Percentiles rank a stretch among this genome's conserved stretches.
phyloP scores from a whole-genome alignment of 1,284 basidiomycete genomes.

The Tilletia caries region DNA sequence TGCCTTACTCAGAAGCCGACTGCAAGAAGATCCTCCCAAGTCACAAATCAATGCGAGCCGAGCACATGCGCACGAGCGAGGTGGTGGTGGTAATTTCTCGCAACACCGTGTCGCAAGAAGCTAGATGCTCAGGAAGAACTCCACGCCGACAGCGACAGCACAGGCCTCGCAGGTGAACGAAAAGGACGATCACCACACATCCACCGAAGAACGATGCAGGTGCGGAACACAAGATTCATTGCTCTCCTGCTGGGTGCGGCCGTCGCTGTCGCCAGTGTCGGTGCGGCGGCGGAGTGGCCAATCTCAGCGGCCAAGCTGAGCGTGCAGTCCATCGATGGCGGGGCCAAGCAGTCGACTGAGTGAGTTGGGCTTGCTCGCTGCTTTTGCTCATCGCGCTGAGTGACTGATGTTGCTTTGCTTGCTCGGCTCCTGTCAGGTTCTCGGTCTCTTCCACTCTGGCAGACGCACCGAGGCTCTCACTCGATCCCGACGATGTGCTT shows the following conservation, averaged over 20 bases:
- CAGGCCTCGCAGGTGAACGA: background rate
- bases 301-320: slow-evolving; percentile 10
- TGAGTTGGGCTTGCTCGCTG: background rate
- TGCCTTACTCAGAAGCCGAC: too few species aligned
- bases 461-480: slow-evolving; percentile 8
- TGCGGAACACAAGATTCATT: background rate
- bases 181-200: too few species aligned
- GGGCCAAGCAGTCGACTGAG: background rate
- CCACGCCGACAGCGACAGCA: background rate
- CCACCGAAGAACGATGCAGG: background rate
- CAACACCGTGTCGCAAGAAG: background rate
- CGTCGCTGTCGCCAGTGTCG: background rate
- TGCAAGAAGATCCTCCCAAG: too few species aligned
- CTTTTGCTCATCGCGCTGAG: too few species aligned
- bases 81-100: background rate
- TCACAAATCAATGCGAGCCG: too few species aligned
- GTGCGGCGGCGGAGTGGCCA: slow-evolving; percentile 3
- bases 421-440: background rate
- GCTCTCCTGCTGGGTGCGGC: background rate
- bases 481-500: slow-evolving; percentile 37
- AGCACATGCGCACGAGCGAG: too few species aligned
- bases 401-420: too few species aligned
- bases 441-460: background rate
- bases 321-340: slow-evolving; percentile 12
- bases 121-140: background rate